A percentile compares a stretch with the other conserved stretches of the same genome.
phyloP scores from a whole-genome alignment of 2,329 filamentous ascomycete species.

The Metarhizium humberi region DNA sequence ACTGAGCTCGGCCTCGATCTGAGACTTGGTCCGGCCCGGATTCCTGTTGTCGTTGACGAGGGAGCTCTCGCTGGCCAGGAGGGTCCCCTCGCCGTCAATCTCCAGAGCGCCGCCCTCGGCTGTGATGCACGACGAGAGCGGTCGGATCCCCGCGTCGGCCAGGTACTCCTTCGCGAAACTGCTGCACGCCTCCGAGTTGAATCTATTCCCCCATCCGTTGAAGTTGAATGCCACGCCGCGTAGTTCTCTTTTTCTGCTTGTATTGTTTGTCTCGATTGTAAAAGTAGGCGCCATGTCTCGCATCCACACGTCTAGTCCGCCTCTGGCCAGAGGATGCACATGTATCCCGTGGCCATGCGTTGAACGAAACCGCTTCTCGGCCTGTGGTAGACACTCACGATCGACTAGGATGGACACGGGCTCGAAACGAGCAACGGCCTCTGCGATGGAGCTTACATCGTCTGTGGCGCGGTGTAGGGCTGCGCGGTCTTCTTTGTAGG shows the following conservation, averaged over 20 bases:
- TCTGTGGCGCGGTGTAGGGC: no score
- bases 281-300: slow-evolving; percentile 18
- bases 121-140: background rate
- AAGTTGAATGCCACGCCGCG: slow-evolving; percentile 16
- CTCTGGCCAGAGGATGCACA: no score
- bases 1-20: slow-evolving; percentile 14
- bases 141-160: background rate
- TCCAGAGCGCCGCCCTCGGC: slow-evolving; percentile 18
- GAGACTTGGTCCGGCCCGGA: slow-evolving; percentile 8
- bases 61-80: slow-evolving; percentile 18
- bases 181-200: slow-evolving; percentile 5
- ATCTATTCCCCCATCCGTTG: slow-evolving; percentile 19
- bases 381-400: slow-evolving; percentile 7
- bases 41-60: slow-evolving; percentile 21
- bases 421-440: slow-evolving; percentile 16
- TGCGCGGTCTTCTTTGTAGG: no score
- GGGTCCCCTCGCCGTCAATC: slow-evolving; percentile 18
- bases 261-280: slow-evolving; percentile 7
- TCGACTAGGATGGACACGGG: slow-evolving; percentile 15
- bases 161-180: slow-evolving; percentile 9
- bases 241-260: background rate
- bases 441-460: slow-evolving; percentile 7
- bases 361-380: background rate
- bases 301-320: slow-evolving; percentile 16
- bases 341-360: background rate